Evolutionary conservation across 768 basidiomycete genomes (phyloP).

Genomic region (Calocybe gangraenosa): DNA sequence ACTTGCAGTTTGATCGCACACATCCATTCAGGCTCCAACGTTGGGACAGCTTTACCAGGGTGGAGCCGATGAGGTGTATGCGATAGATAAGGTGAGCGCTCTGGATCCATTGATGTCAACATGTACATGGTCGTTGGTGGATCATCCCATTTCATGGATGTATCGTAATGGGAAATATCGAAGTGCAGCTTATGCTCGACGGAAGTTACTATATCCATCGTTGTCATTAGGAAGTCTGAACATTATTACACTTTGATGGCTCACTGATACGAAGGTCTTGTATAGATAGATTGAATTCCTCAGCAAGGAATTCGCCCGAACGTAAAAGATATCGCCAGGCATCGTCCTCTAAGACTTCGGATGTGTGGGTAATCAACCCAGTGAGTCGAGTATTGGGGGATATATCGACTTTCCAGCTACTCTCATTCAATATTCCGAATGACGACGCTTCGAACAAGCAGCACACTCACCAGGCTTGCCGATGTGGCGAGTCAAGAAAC

Average conservation of each 20-base stretch:
- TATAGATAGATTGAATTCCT: constrained; percentile 3
- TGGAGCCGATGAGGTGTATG: not conserved
- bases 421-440: not conserved
- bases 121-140: constrained; percentile 7
- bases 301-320: constrained; percentile 6
- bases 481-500: not conserved
- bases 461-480: constrained; percentile 5
- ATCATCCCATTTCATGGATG: not conserved
- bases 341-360: not conserved
- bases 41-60: not conserved
- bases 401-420: constrained; percentile 8
- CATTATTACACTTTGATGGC: not conserved
- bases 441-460: not conserved
- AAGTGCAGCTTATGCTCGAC: constrained; percentile 7
- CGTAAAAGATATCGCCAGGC: constrained; percentile 7
- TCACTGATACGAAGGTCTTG: constrained; percentile 8
- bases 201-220: constrained; percentile 2
- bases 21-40: constrained; percentile 1
- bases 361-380: constrained; percentile 5
- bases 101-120: not conserved
- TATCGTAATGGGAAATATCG: constrained; percentile 6
- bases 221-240: not conserved
- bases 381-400: not conserved
- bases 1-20: constrained; percentile 3
- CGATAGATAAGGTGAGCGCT: constrained; percentile 5